Conservation (phyloP, 768 basidiomycete genomes). For the Amyloporia xantha region DNA sequence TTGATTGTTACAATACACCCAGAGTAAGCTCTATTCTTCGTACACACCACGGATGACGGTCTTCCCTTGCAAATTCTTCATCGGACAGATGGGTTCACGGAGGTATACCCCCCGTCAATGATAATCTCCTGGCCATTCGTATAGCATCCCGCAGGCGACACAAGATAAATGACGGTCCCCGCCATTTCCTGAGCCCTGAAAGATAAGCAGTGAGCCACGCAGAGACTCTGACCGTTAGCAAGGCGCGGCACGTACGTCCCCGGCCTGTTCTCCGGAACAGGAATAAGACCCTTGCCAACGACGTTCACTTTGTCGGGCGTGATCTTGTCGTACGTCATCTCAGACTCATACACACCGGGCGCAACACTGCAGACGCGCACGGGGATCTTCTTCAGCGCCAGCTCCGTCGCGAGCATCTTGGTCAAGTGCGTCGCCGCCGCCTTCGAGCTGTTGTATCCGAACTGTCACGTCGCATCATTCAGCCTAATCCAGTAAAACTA, state of each 20-base stretch:
- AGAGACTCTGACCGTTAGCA: background rate
- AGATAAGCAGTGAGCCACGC: background rate
- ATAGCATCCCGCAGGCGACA: slow-evolving; percentile 66
- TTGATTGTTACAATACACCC: too few species aligned
- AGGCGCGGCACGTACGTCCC: slow-evolving; percentile 51
- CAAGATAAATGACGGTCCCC: slow-evolving; percentile 70
- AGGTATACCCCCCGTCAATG: slow-evolving; percentile 68
- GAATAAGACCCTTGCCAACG: slow-evolving; percentile 51
- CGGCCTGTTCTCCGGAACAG: slow-evolving; percentile 54
- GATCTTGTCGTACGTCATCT: slow-evolving; percentile 60
- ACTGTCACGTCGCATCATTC: slow-evolving; percentile 35
- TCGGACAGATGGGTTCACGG: slow-evolving; percentile 56
- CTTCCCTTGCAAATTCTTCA: too few species aligned
- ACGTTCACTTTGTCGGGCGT: slow-evolving; percentile 39
- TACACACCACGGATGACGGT: too few species aligned
- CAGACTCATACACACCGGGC: slow-evolving; percentile 70
- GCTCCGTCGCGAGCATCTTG: slow-evolving; percentile 68
- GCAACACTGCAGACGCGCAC: slow-evolving; percentile 70
- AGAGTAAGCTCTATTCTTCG: too few species aligned
- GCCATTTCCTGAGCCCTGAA: slow-evolving; percentile 66
- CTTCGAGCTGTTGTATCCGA: slow-evolving; percentile 77
- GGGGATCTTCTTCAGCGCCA: slow-evolving; percentile 58
- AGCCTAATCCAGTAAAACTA: background rate
- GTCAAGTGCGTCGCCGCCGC: slow-evolving; percentile 75
- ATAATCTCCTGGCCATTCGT: slow-evolving; percentile 74